Base-by-base conservation (phyloP, 306 rosid species). In the Acacia melanoxylon region DNA sequence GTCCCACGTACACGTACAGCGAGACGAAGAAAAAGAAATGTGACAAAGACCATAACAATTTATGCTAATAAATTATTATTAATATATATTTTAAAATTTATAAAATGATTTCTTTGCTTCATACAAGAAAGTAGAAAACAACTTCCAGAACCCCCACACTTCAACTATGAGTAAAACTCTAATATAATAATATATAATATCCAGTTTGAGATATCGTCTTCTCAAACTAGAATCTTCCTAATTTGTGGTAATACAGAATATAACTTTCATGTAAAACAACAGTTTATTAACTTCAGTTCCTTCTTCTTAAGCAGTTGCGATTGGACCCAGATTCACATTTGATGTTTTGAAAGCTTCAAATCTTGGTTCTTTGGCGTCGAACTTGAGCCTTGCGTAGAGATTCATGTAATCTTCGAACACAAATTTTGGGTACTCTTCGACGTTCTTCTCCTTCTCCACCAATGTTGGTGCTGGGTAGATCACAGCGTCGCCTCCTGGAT, bases 381-480 rank as follows among this genome's bases (percentile, higher is more conserved):
- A 90, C 72, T 90, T 90, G 52, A 90, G 29, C 0, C 45, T 84
- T 20, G 89, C 76, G 71, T 91, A 91, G 13, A 89, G 87, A 85
- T 91, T 89, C 94, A 91, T 91, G 77, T 91, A 91, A 68, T 91
- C 92, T 24, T 89, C 94, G 41, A 91, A 91, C 22, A 91, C 91
- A 51, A 91, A 91, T 69, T 86, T 91, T 8, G 94, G 94, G 72
- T 91, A 91, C 58, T 51, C 58, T 10, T 84, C 80, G 24, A 85
- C 79, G 41, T 83, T 87, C 86, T 89, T 87, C 85, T 90, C 89
- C 49, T 80, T 86, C 90, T 87, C 92, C 70, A 91, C 83, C 29
- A 91, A 29, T 15, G 70, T 9, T 29, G 70, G 70, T 5, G 70
- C 70, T 65, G 70, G 70, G 42, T 65, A 65, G 20, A 65, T 31